These are phyloP conservation scores for Fusarium illudens DNA, from an alignment of 2,329 filamentous ascomycete genomes.

Conservation along the genomic window DNA sequence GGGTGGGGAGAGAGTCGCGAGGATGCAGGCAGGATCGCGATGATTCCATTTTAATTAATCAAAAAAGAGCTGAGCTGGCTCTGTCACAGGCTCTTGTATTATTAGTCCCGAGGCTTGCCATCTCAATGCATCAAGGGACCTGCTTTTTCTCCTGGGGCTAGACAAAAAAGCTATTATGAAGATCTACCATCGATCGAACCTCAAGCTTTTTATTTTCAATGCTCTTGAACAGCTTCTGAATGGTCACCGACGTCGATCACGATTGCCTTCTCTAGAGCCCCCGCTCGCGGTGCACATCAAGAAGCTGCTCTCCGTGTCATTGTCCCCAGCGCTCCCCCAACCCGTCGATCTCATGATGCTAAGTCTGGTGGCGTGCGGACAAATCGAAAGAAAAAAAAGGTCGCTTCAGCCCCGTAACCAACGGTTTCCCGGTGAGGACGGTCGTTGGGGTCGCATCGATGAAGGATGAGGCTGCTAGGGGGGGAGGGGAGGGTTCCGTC, in stretches of 20 bases:
- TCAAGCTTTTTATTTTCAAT: background rate
- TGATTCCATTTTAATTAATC: background rate
- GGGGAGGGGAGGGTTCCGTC: slow-evolving; percentile 1
- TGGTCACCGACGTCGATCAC: slow-evolving; percentile 21
- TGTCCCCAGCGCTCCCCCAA: background rate
- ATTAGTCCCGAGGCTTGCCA: background rate
- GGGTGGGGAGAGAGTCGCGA: slow-evolving; percentile 22
- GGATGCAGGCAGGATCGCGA: background rate
- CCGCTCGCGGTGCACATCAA: slow-evolving; percentile 1
- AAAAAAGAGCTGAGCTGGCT: no score
- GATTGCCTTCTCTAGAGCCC: background rate
- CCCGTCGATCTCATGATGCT: slow-evolving; percentile 21
- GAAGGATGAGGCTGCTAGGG: slow-evolving; percentile 27
- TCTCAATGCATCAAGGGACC: background rate
- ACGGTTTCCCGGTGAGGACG: slow-evolving; percentile 31
- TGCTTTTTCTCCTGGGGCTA: background rate
- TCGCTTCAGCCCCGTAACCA: background rate
- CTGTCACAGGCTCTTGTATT: background rate
- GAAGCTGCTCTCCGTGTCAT: slow-evolving; percentile 11
- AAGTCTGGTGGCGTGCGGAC: slow-evolving; percentile 10
- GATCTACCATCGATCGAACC: background rate
- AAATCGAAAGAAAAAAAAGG: background rate
- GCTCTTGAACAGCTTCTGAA: background rate
- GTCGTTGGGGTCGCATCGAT: slow-evolving; percentile 25
- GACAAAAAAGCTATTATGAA: background rate